Evolutionary conservation across 441 rosid genomes (phyloP), one percentile per base, ranked within the genome.

Genomic region (Syzygium syzygioides): DNA sequence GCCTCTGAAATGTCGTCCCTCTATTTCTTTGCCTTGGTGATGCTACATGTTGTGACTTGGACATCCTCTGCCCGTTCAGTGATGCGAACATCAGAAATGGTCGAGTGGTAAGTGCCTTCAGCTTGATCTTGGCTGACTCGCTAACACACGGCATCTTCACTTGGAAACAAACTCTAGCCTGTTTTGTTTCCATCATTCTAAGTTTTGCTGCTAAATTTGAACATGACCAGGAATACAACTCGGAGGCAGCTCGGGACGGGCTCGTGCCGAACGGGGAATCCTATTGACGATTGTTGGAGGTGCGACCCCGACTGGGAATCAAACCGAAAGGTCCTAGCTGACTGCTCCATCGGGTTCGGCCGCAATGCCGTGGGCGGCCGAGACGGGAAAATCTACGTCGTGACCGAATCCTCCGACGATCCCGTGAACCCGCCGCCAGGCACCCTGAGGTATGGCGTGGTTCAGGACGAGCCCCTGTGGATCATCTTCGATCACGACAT

Each of bases 211-310:
- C 83, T 54, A 25, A 54, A 5, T 79, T 62, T 52, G 66, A 53
- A 80, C 37, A n/a, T 59, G 32, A 59, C 50, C 88, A 94, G 95
- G 93, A 88, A 88, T 76, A 64, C 89, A 37, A 85, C 89, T 37
- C 90, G 89, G 37, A 88, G 92, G 88, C 89, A 56, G 53, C 79
- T 91, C 37, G 90, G 34, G 30, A 14, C 17, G 18, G 91, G 84
- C 26, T 52, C 90, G 1, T 93, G 93, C 66, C 85, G 79, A 30
- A 93, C 93, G 2, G 94, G 95, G 45, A 95, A 95, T 48, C 95
- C 94, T 25, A 92, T 93, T 41, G 96, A 95, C 37, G 95, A 93
- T 50, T 95, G 96, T 55, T 95, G 95, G 96, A 90, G 95, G 79
- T 95, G 96, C 89, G 94, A 93, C 88, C 79, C 91, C 6, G 79